phyloP scores from a whole-genome alignment of 352 stramenopile species.

The Blastocystis sp. region DNA sequence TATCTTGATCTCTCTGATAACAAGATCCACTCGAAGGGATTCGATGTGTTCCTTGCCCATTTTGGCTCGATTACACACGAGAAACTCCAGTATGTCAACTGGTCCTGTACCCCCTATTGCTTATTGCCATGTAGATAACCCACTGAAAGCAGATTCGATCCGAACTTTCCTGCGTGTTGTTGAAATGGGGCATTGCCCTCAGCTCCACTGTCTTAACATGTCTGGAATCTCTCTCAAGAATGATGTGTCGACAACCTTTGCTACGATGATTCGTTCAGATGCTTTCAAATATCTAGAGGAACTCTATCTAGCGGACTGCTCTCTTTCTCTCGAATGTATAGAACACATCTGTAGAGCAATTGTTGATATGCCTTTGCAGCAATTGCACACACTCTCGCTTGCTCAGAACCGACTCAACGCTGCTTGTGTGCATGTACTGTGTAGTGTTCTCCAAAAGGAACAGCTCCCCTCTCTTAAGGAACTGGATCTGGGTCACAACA shows the following conservation, averaged over 20 bases:
- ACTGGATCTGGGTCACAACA: slow-evolving; percentile 36
- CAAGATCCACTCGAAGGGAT: slow-evolving; percentile 29
- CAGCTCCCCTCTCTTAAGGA: not conserved
- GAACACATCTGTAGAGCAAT: slow-evolving; percentile 16
- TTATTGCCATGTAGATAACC: slow-evolving; percentile 1
- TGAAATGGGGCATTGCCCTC: not conserved
- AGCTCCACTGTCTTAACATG: slow-evolving; percentile 27
- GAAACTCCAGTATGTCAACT: not conserved
- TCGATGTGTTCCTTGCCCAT: not conserved
- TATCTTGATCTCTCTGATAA: not conserved
- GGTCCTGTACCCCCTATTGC: not conserved
- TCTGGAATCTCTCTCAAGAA: slow-evolving; percentile 16
- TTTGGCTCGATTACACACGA: not conserved
- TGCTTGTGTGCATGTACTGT: not conserved
- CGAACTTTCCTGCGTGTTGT: not conserved
- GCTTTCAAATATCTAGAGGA: slow-evolving; percentile 22
- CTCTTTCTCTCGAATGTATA: not conserved
- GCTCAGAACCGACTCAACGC: not conserved
- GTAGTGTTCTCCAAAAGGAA: not conserved
- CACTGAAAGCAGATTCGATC: not conserved
- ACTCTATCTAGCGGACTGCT: not conserved
- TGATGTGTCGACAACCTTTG: not conserved
- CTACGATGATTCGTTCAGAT: not conserved
- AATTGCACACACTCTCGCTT: not conserved
- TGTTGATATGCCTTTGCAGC: not conserved